Base-by-base conservation (phyloP, 179 eudicot species). In the Drosera spatulata region DNA sequence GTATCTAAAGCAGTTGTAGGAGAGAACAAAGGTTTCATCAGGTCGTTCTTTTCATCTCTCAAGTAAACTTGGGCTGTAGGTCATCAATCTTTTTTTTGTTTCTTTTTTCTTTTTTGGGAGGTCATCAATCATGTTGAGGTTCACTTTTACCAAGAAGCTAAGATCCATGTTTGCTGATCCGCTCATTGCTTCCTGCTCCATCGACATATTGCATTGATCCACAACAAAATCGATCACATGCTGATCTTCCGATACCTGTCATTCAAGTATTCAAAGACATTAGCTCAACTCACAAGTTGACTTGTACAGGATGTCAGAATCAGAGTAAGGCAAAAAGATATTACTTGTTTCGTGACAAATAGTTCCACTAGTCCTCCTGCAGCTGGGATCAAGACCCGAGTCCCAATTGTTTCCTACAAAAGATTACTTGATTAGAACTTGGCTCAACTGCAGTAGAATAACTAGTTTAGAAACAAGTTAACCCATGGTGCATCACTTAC, bases 321-420 rank as follows among this genome's bases (percentile, higher is more conserved):
- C 33, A 22, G 33, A 22, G 33, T 22, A 22, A 22, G 33, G 10
- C 43, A 39, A 14, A 47, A 50, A 37, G 2, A 59, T 10, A 7
- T 10, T 82, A 88, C 98, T 66, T 88, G 91, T 77, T 88, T 82
- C 41, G 88, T 75, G 40, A 80, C 86, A 67, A 82, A 91, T 50
- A 88, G 70, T 72, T 91, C 98, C 61, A 79, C 73, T 14, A 91
- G 56, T 61, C 96, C 96, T 55, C 79, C 76, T 39, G 89, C 70
- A 41, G 82, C 41, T 4, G 98, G 98, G 72, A 91, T 68, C 58
- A 91, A 55, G 66, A 82, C 85, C 56, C 81, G 82, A 12, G 96
- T 88, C 49, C 87, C 93, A 4, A 76, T 56, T 43, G 61, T 68
- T 55, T 79, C 89, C 96, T 90, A 77, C 64, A 63, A 51, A 38